Conservation (phyloP, 768 basidiomycete genomes). For the Trametes gibbosa region DNA sequence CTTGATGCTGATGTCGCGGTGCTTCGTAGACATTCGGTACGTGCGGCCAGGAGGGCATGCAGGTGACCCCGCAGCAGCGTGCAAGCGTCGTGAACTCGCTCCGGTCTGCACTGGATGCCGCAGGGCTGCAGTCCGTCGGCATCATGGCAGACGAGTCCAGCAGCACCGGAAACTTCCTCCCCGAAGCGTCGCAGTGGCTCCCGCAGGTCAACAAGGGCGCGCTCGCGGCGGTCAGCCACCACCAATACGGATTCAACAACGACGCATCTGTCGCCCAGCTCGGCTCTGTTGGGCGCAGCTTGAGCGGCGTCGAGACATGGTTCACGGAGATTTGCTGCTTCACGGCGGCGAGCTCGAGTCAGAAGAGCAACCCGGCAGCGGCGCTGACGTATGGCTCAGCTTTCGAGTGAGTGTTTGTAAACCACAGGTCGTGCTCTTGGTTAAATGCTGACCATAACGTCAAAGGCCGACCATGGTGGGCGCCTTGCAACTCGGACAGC, state of each 20-base stretch:
- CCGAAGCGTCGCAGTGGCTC: conserved; percentile 23
- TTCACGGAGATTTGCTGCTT: conserved; percentile 29
- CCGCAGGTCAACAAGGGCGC: conserved; percentile 20
- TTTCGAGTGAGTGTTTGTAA: conserved; percentile 1
- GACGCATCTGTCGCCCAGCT: conserved; percentile 26
- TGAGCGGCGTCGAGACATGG: conserved; percentile 24
- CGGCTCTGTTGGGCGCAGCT: conserved; percentile 12
- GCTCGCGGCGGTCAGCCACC: conserved; percentile 40
- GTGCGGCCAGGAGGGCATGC: conserved; percentile 48
- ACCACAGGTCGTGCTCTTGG: too few relatives aligned
- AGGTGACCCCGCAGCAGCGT: conserved; percentile 40
- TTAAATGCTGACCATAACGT: not conserved
- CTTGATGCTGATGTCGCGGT: too few relatives aligned
- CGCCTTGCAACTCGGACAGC: conserved; percentile 21
- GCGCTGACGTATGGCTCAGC: conserved; percentile 14
- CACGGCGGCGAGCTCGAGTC: conserved; percentile 14
- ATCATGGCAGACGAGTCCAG: conserved; percentile 42
- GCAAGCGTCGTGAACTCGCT: conserved; percentile 40
- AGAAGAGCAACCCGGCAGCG: conserved; percentile 18
- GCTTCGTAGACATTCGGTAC: conserved; percentile 31
- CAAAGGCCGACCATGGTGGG: conserved; percentile 22
- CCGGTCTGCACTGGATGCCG: conserved; percentile 7
- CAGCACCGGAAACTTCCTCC: conserved; percentile 19
- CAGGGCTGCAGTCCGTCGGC: conserved; percentile 10
- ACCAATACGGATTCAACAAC: conserved; percentile 47